Evolutionary conservation across 1,284 basidiomycete species (phyloP).

Genomic region (Neolentinus lepideus): DNA sequence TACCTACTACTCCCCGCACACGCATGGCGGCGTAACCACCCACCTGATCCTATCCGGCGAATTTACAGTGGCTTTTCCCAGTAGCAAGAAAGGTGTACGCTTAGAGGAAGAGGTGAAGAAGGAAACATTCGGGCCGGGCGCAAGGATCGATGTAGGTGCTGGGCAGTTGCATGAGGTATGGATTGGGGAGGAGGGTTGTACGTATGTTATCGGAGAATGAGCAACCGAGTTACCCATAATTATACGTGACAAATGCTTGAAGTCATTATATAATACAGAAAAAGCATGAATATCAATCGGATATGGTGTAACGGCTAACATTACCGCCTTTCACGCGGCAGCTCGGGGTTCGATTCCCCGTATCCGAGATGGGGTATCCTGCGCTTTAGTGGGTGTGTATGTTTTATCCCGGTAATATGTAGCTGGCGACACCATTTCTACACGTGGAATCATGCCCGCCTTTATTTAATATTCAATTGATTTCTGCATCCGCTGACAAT

Average conservation of each 20-base stretch:
- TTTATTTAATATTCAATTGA: too few species aligned
- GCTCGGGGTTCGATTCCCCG: conserved; percentile 58
- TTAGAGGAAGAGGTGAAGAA: conserved; percentile 16
- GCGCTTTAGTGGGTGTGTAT: not conserved
- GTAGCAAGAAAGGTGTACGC: conserved; percentile 1
- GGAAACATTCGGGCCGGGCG: conserved; percentile 22
- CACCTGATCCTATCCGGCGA: conserved; percentile 23
- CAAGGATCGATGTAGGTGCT: conserved; percentile 24
- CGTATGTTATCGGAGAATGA: conserved; percentile 25
- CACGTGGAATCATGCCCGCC: too few species aligned
- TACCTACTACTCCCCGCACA: conserved; percentile 22
- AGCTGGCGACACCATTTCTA: too few species aligned
- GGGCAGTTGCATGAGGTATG: conserved; percentile 24
- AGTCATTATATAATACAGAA: too few species aligned
- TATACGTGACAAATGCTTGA: too few species aligned
- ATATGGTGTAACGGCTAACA: conserved; percentile 4
- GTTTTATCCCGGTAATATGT: too few species aligned
- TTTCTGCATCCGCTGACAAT: too few species aligned
- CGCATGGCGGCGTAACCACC: conserved; percentile 21
- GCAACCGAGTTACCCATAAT: not conserved
- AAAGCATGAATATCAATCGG: not conserved
- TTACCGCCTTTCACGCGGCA: conserved; percentile 27
- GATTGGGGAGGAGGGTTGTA: conserved; percentile 24
- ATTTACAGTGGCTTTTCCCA: conserved; percentile 21
- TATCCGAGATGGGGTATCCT: conserved; percentile 19